These are phyloP conservation scores for Vachellia collinsii DNA, from an alignment of 306 rosid genomes.

Conservation along the genomic window DNA sequence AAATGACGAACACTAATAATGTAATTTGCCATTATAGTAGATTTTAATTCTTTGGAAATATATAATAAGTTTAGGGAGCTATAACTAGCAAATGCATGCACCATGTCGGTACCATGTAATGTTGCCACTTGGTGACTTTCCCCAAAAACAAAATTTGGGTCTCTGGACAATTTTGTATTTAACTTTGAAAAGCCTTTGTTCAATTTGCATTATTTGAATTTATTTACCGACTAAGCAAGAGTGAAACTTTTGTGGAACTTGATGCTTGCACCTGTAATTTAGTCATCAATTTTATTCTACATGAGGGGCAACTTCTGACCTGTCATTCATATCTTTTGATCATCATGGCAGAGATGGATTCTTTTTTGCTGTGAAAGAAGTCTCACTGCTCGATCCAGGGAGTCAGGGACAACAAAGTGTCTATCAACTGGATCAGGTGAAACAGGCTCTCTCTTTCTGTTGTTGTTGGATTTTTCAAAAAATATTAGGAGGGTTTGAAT, in stretches of 20 bases:
- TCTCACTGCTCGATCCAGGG: constrained; percentile 86
- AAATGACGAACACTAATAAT: neutral
- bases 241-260: constrained; percentile 9
- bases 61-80: neutral
- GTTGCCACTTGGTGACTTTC: neutral
- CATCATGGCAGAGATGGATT: constrained; percentile 56
- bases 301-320: constrained; percentile 11
- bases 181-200: neutral
- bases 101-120: neutral
- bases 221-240: constrained; percentile 3
- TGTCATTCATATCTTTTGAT: constrained; percentile 23
- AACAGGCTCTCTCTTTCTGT: constrained; percentile 23
- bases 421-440: constrained; percentile 80
- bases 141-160: neutral
- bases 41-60: neutral
- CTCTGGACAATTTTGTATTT: neutral
- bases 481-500: neutral
- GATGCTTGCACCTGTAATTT: neutral
- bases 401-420: constrained; percentile 79
- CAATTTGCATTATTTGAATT: constrained; percentile 5
- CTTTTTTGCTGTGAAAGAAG: constrained; percentile 87
- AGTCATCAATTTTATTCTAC: neutral
- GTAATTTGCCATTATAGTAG: neutral
- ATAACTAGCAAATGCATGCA: neutral
- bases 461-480: neutral